These are phyloP conservation scores for Hypoxylon fragiforme DNA, from an alignment of 495 filamentous ascomycete genomes.

Conservation along the genomic window DNA sequence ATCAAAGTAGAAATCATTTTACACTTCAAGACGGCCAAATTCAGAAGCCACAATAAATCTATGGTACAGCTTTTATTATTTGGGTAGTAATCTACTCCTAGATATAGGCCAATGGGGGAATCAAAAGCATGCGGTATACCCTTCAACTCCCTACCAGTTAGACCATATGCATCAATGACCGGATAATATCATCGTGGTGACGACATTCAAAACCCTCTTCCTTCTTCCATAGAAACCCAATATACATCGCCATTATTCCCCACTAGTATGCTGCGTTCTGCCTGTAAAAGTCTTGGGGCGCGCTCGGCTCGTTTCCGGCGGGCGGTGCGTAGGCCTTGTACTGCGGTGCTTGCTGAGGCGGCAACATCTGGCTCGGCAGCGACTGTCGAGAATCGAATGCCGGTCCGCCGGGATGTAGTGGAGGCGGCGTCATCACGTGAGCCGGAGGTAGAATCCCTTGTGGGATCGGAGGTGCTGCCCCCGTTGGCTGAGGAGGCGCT, in stretches of 20 bases:
- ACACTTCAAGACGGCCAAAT: too few species aligned
- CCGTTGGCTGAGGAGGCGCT: constrained; percentile 48
- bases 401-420: constrained; percentile 42
- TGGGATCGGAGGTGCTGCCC: constrained; percentile 46
- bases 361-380: constrained; percentile 43
- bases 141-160: background rate
- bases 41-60: background rate
- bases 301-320: constrained; percentile 37
- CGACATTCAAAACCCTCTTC: background rate
- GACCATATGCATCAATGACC: background rate
- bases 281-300: constrained; percentile 46
- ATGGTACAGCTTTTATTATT: background rate
- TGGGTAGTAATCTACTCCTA: background rate
- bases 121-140: background rate
- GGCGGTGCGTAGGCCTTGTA: constrained; percentile 49
- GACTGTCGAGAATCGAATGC: constrained; percentile 47
- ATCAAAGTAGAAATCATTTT: too few species aligned
- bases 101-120: background rate
- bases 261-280: constrained; percentile 34
- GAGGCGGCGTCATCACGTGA: constrained; percentile 46
- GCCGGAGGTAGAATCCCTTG: constrained; percentile 48
- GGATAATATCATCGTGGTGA: background rate
- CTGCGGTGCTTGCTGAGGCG: constrained; percentile 40
- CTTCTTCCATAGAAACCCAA: too few species aligned
- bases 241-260: background rate